Evolutionary conservation across 495 filamentous ascomycete species (phyloP), one percentile per base, ranked within the genome.

Genomic region (Penicillium lagena): DNA sequence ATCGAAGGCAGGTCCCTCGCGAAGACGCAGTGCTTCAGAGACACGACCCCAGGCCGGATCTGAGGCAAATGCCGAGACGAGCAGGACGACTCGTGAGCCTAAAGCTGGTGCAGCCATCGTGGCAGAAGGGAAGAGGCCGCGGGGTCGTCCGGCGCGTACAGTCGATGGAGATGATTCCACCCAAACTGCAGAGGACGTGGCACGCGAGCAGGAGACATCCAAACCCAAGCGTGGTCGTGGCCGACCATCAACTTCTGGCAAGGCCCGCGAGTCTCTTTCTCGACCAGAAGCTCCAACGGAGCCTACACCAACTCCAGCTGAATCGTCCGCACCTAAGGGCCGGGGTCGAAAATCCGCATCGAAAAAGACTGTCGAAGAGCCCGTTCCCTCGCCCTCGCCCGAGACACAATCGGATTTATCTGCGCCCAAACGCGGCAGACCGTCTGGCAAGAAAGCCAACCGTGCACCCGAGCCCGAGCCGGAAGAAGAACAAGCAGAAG

Each of bases 401-500:
- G 41, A 29, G 29, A 35, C 36, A 17, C 39, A 50, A 10, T 7
- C 37, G 9, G 47, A 45, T 33, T 27, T 43, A 12, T 39, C 17
- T 33, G 32, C 29, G 6, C 22, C 38, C 12, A 46, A 50, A 29
- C 38, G 45, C 10, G 36, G 48, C 12, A 29, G 43, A 7, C 27
- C 40, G 38, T 7, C 45, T 37, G 37, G 37, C 1, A 37, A 44
- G 11, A 45, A 41, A 15, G 15, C 29, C 10, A 46, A 45, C 15
- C 35, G 33, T 2, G 32, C 35, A 29, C 40, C 29, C 40, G 46
- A 54, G n/a, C 46, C 43, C 5, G 49, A 47, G 36, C 12, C 30
- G 4, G 14, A 44, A 40, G 56, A 55, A 59, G 64, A 54, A 38
- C 49, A 42, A 12, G 45, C 54, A 47, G 52, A 50, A n/a, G 7